Base-by-base conservation (phyloP, 352 stramenopile species). In the Globisporangium splendens region DNA sequence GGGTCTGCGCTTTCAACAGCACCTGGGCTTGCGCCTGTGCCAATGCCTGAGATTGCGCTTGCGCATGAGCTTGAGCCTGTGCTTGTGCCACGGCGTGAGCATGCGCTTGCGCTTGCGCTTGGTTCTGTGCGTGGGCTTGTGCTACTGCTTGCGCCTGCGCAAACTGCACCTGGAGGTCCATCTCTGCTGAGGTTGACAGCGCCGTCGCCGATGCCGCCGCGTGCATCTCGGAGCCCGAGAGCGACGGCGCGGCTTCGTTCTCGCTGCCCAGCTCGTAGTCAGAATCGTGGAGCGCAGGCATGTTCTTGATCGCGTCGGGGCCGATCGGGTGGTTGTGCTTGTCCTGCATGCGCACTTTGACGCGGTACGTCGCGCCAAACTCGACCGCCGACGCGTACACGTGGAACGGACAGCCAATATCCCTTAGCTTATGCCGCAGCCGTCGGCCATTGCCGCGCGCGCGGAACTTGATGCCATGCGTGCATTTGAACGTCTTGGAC, bases 401-500 rank as follows among this genome's bases (percentile, higher is more conserved):
- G 64, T 92, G 83, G 65, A 92, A 92, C 3, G 79, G 83, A 43
- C 83, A 92, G 43, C 78, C 78, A 51, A 90, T 85, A 62, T 92
- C 76, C 17, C 83, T 72, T 41, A 81, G 57, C 46, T 88, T 90
- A 61, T 90, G 79, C 0, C 83, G 76, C 59, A 83, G 52, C 0
- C 83, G 74, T 54, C 88, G 89, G 44, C 83, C 83, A 17, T 72
- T 89, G 31, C 83, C 77, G 28, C 83, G 76, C 33, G 79, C 76
- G 13, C 83, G 83, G 54, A 92, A 92, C 68, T 90, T 90, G 61
- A 92, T 92, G 49, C 83, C 83, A 54, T 92, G 83, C 41, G 83
- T 90, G 61, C 83, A 92, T 59, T 92, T 92, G 64, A 88, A 92
- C 10, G 83, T 92, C 68, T 92, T 92, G 60, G 76, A 88, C 33